Base-by-base conservation (phyloP, 2,329 filamentous ascomycete species). In the Aspergillus sp. region DNA sequence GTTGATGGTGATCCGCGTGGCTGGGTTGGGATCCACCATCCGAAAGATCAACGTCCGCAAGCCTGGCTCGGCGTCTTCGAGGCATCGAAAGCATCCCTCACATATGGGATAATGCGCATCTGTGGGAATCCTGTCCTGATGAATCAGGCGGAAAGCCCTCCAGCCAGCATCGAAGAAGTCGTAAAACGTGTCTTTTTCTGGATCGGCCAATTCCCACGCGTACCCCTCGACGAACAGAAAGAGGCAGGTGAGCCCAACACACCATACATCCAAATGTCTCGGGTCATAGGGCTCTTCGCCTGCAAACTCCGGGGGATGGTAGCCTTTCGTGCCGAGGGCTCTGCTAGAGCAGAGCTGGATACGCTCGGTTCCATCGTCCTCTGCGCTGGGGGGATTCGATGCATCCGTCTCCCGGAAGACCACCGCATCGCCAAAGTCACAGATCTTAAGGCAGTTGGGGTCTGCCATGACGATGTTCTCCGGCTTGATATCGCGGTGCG, bases 351-450 rank as follows among this genome's bases (percentile, higher is more conserved):
- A 53, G 14, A 17, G 31, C 47, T 47, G 11, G 38, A 63, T 81
- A 85, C 20, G 11, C 47, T 78, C 71, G 63, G 75, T 71, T 57
- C 84, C 78, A 76, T 89, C 89, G 43, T 89, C 69, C n/a, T n/a
- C n/a, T n/a, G n/a, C n/a, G 96, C 91, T 1, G 91, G 91, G 0
- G 91, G 89, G 63, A 94, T 91, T 0, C 90, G 91, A 69, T 95
- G 90, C 47, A 86, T 86, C 36, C 90, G 91, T 49, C 81, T 84
- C 23, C 14, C 16, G 34, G 66, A 96, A 96, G 16, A 95, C 88
- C 67, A 94, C 89, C 0, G 89, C 91, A 13, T 93, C 89, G 49
- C 91, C 91, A 74, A 96, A 96, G 69, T 96, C 91, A 46, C 90
- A 91, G 54, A 96, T 92, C 74, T 96, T 96, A 51, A 96, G 79